phyloP scores from a whole-genome alignment of 23 red algal species.

The Porphyridium purpureum region DNA sequence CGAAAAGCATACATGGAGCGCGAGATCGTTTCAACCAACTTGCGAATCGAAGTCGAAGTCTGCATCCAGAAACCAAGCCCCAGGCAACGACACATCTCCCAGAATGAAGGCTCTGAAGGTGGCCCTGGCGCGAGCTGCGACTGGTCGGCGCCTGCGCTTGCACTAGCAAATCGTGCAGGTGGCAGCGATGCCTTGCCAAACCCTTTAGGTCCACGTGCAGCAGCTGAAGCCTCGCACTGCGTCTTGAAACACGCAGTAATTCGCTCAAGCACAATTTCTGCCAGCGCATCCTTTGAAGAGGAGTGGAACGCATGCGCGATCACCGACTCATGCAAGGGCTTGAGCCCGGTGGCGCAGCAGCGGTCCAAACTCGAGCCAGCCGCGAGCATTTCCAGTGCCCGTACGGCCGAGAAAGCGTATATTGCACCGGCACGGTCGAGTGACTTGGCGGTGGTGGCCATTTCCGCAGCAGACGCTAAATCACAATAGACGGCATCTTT shows the following conservation, averaged over 20 bases:
- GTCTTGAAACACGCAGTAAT: too few species aligned
- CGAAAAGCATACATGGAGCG: constrained; percentile 16
- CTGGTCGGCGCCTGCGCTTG: too few species aligned
- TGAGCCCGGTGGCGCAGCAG: too few species aligned
- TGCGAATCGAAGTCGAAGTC: constrained; percentile 6
- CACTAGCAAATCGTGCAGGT: too few species aligned
- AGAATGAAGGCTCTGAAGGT: constrained; percentile 12
- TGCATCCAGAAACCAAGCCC: constrained; percentile 51
- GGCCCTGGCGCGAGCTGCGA: too few species aligned
- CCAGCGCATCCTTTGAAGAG: constrained; percentile 33
- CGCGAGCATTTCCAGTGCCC: background rate
- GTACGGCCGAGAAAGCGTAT: constrained; percentile 25
- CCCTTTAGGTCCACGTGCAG: too few species aligned
- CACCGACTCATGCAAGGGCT: constrained; percentile 8
- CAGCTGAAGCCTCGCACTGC: too few species aligned
- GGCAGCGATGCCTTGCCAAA: too few species aligned
- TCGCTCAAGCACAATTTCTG: too few species aligned
- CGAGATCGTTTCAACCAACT: constrained; percentile 33
- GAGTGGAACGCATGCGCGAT: constrained; percentile 43
- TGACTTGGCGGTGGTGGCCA: background rate
- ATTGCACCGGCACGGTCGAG: constrained; percentile 12
- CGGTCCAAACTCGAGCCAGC: too few species aligned
- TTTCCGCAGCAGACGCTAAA: background rate
- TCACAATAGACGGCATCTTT: too few species aligned
- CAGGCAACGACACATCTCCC: constrained; percentile 13